These are phyloP conservation scores for Acanthamoeba royreba DNA, from an alignment of 208 protist genomes.

Conservation along the genomic window DNA sequence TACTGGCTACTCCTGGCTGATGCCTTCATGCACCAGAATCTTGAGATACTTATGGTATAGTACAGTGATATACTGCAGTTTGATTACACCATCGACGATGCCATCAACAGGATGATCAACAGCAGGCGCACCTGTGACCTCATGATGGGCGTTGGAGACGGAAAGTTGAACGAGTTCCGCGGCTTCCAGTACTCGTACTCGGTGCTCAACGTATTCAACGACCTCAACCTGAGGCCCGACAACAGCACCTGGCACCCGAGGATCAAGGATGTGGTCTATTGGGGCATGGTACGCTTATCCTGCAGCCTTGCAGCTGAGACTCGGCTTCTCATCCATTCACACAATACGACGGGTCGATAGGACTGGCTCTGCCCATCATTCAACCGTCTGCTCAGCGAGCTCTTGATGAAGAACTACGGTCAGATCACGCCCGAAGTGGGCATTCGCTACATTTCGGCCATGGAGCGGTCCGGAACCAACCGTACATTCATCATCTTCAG, in stretches of 20 bases:
- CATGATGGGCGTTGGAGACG: conserved; percentile 27
- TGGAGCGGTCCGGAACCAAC: background rate
- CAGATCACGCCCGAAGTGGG: conserved; percentile 34
- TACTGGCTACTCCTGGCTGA: background rate
- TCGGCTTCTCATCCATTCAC: background rate
- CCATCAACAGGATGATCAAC: conserved; percentile 51
- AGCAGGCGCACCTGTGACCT: conserved; percentile 53
- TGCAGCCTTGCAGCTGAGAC: background rate
- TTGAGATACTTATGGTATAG: background rate
- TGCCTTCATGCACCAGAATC: background rate
- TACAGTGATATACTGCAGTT: conserved; percentile 66
- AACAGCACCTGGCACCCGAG: conserved; percentile 49
- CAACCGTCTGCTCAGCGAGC: background rate
- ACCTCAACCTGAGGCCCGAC: conserved; percentile 46
- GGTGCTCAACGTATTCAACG: conserved; percentile 51
- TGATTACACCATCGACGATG: conserved; percentile 42
- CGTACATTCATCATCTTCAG: background rate
- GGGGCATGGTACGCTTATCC: conserved; percentile 42
- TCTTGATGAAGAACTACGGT: conserved; percentile 52
- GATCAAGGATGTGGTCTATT: conserved; percentile 61
- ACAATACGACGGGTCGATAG: background rate
- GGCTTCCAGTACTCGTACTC: conserved; percentile 52
- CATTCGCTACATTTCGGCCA: conserved; percentile 49
- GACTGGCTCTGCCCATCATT: conserved; percentile 60
- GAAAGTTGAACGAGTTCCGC: conserved; percentile 38